Percentiles rank a stretch among this genome's conserved stretches.
phyloP scores from a whole-genome alignment of 2,329 filamentous ascomycete genomes.

The Cadophora luteo-olivacea region DNA sequence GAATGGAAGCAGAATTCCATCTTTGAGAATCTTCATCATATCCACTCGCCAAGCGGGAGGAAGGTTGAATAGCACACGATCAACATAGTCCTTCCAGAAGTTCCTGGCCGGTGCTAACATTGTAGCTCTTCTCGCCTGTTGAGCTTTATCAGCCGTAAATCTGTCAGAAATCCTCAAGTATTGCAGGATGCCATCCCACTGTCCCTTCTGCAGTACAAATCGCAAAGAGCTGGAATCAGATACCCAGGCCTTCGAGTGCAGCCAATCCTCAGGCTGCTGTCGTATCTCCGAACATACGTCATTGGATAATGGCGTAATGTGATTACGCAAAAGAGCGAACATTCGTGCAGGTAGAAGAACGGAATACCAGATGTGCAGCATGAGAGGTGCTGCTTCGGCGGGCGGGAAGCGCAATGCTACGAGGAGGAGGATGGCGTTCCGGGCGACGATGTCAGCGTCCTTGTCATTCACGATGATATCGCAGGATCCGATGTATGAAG shows the following conservation, averaged over 20 bases:
- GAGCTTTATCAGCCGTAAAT: not conserved
- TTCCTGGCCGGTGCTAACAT: not conserved
- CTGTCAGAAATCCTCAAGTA: not conserved
- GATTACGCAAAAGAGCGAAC: slow-evolving; percentile 16
- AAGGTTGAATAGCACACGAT: not conserved
- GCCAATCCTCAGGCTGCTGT: not conserved
- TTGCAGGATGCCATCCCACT: not conserved
- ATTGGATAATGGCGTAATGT: not conserved
- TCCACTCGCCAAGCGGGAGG: not conserved
- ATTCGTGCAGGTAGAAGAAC: slow-evolving; percentile 34
- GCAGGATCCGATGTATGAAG: too few species aligned
- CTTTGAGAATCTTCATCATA: not conserved
- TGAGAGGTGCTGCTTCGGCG: not conserved
- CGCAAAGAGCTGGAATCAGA: not conserved
- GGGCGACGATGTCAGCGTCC: slow-evolving; percentile 28
- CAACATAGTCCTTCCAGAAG: not conserved
- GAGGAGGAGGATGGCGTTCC: slow-evolving; percentile 27
- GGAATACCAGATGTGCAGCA: slow-evolving; percentile 54
- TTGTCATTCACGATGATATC: slow-evolving; percentile 27
- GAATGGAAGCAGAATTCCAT: slow-evolving; percentile 4
- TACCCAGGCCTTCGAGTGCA: not conserved
- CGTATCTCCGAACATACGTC: not conserved
- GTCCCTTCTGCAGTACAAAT: not conserved
- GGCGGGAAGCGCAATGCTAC: slow-evolving; percentile 15
- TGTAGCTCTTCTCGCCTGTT: not conserved